A percentile compares a stretch with the other conserved stretches of the same genome.
These are phyloP conservation scores for Brassica balearica DNA, from an alignment of 441 rosid species.

Conservation along the genomic window DNA sequence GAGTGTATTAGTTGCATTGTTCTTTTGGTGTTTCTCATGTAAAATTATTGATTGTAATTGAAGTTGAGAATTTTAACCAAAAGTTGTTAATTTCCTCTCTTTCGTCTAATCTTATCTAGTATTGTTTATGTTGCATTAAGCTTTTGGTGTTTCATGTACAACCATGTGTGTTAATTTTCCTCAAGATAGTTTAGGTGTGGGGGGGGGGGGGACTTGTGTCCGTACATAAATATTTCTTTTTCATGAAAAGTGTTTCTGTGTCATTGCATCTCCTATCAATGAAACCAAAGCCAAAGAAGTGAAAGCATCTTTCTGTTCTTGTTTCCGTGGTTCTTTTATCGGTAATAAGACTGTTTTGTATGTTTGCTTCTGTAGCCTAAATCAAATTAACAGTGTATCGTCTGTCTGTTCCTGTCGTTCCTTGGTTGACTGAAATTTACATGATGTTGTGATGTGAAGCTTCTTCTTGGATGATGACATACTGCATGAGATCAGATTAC, in stretches of 20 bases:
- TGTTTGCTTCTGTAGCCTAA: neutral
- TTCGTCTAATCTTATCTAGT: neutral
- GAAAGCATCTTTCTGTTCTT: neutral
- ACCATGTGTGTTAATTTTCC: neutral
- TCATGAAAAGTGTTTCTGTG: neutral
- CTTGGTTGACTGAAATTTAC: neutral
- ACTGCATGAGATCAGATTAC: neutral
- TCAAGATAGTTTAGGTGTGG: neutral
- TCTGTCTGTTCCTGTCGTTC: neutral
- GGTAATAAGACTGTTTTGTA: neutral
- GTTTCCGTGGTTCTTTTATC: neutral
- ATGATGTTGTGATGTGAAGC: conserved; percentile 1
- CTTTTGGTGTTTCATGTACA: neutral
- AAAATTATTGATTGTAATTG: neutral
- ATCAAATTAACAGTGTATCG: neutral
- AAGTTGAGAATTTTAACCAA: neutral
- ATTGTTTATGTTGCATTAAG: neutral
- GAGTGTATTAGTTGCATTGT: neutral
- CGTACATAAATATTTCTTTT: neutral
- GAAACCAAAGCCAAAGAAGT: neutral
- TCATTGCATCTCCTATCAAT: neutral
- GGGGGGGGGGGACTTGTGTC: neutral
- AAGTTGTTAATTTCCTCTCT: neutral
- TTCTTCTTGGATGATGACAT: conserved; percentile 2
- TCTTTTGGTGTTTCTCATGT: neutral